Conservation (phyloP, 495 filamentous ascomycete species). For the Aspergillus cristatus region DNA sequence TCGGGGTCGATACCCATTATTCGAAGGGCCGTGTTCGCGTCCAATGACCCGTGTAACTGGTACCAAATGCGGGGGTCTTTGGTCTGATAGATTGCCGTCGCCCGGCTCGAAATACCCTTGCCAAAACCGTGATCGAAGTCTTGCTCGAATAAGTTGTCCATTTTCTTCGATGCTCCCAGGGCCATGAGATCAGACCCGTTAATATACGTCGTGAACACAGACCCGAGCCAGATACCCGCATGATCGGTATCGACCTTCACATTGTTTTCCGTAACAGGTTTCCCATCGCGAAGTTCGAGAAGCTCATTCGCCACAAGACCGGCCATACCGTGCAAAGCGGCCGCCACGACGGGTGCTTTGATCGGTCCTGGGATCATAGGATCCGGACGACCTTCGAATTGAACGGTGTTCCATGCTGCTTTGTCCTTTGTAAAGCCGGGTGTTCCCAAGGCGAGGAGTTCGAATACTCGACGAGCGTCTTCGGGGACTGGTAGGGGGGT, state of each 20-base stretch:
- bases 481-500: constrained; percentile 13
- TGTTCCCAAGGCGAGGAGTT: constrained; percentile 13
- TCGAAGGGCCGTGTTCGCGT: constrained; percentile 12
- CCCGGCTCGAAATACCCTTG: constrained; percentile 9
- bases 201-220: constrained; percentile 10
- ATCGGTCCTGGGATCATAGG: constrained; percentile 21
- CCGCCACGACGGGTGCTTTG: constrained; percentile 17
- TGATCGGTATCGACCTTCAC: constrained; percentile 22
- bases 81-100: constrained; percentile 22
- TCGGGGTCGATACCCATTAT: constrained; percentile 18
- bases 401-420: constrained; percentile 15
- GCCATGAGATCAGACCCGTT: constrained; percentile 12
- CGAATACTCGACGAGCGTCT: constrained; percentile 19
- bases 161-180: constrained; percentile 5
- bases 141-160: constrained; percentile 7
- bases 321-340: constrained; percentile 22
- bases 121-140: constrained; percentile 18
- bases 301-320: constrained; percentile 21
- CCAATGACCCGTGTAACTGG: constrained; percentile 24
- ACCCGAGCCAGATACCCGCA: constrained; percentile 21
- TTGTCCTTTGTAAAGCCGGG: constrained; percentile 17
- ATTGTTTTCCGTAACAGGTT: constrained; percentile 1
- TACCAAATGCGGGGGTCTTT: constrained; percentile 20
- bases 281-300: constrained; percentile 16
- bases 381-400: constrained; percentile 15